Percentiles rank a stretch among this genome's conserved stretches.
These are phyloP conservation scores for Vigna radiata DNA, from an alignment of 306 rosid species.

Conservation along the genomic window DNA sequence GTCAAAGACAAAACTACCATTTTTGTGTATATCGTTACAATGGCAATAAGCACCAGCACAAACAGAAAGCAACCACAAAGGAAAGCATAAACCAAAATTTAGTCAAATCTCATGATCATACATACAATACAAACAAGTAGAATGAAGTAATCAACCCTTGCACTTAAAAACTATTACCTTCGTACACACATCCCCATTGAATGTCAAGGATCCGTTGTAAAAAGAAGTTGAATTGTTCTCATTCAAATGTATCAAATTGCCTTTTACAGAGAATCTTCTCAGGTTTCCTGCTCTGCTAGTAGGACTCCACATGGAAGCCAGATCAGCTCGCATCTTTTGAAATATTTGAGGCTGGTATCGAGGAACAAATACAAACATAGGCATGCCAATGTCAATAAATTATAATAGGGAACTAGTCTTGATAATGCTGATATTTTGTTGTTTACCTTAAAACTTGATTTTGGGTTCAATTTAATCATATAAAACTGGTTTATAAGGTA, in stretches of 20 bases:
- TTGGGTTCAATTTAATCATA: not conserved
- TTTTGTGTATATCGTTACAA: slow-evolving; percentile 6
- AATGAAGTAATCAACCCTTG: not conserved
- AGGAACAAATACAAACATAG: slow-evolving; percentile 43
- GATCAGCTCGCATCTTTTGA: slow-evolving; percentile 83
- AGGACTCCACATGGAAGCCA: slow-evolving; percentile 91
- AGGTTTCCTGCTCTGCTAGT: slow-evolving; percentile 62
- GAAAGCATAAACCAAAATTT: slow-evolving; percentile 23
- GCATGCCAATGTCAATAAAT: slow-evolving; percentile 23
- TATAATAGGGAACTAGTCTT: slow-evolving; percentile 25
- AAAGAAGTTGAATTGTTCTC: slow-evolving; percentile 54
- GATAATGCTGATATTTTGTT: slow-evolving; percentile 16
- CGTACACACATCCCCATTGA: slow-evolving; percentile 69
- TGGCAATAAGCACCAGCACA: slow-evolving; percentile 32
- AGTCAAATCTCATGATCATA: slow-evolving; percentile 29
- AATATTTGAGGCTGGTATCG: slow-evolving; percentile 83
- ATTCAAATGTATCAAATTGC: slow-evolving; percentile 52
- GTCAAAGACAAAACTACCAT: slow-evolving; percentile 19
- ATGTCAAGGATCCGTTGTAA: slow-evolving; percentile 50
- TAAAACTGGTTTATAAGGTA: too few relatives aligned
- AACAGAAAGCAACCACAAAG: slow-evolving; percentile 34
- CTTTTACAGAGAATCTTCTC: slow-evolving; percentile 60
- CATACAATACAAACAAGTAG: slow-evolving; percentile 33
- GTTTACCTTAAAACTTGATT: not conserved
- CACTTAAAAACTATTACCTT: slow-evolving; percentile 58